Evolutionary conservation across 805 yeast species (phyloP).

Genomic region (Barnettozyma botsteinii): DNA sequence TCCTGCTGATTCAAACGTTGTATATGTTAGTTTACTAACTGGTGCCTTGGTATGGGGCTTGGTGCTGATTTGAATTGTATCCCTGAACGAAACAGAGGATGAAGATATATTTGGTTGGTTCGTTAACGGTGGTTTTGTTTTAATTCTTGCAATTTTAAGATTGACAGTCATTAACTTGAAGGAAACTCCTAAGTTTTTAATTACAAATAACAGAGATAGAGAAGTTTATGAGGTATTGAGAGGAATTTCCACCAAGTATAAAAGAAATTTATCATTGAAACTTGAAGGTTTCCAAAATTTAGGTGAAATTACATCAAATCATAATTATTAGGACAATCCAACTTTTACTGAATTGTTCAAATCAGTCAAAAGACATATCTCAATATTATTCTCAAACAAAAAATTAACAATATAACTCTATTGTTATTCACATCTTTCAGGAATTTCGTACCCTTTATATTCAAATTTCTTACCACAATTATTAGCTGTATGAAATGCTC

Average conservation of each 20-base stretch:
- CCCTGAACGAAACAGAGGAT: constrained; percentile 40
- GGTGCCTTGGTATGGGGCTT: constrained; percentile 48
- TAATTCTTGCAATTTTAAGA: constrained; percentile 41
- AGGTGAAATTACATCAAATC: constrained; percentile 35
- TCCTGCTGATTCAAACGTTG: constrained; percentile 39
- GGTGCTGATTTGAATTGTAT: constrained; percentile 44
- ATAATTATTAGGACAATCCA: constrained; percentile 22
- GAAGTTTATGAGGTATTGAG: constrained; percentile 40
- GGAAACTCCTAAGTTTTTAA: constrained; percentile 49
- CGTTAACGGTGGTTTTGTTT: constrained; percentile 44
- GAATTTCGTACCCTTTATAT: constrained; percentile 47
- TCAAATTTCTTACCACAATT: constrained; percentile 46
- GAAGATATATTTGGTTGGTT: constrained; percentile 53
- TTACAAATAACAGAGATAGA: constrained; percentile 43
- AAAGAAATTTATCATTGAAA: constrained; percentile 35
- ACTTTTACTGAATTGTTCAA: constrained; percentile 25
- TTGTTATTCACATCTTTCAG: constrained; percentile 43
- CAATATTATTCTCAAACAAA: constrained; percentile 37
- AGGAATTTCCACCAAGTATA: constrained; percentile 41
- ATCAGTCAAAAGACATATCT: constrained; percentile 32
- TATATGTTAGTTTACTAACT: constrained; percentile 40
- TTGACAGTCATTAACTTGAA: constrained; percentile 36
- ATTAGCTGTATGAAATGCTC: constrained; percentile 42
- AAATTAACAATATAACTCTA: constrained; percentile 33
- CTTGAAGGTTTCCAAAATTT: constrained; percentile 39